Evolutionary conservation across 768 basidiomycete species (phyloP).

Genomic region (Arthromyces matolae): DNA sequence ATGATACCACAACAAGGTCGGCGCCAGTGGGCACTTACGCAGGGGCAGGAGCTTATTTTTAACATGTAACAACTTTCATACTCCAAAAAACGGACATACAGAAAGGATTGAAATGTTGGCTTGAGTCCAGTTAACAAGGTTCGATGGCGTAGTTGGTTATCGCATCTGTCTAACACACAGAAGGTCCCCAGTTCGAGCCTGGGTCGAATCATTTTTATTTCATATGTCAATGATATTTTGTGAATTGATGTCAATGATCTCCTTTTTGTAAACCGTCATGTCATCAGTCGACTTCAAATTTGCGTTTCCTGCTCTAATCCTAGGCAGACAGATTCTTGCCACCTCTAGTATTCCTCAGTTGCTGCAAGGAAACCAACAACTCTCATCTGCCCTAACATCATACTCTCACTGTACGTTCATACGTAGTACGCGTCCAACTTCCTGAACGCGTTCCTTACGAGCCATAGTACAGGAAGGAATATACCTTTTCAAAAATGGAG

Average conservation of each 20-base stretch:
- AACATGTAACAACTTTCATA: too few relatives aligned
- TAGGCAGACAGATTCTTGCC: conserved; percentile 49
- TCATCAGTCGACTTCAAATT: conserved; percentile 13
- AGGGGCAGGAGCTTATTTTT: conserved; percentile 23
- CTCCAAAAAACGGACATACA: neutral
- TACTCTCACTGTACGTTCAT: conserved; percentile 66
- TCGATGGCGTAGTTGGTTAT: conserved; percentile 81
- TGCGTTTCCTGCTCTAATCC: conserved; percentile 40
- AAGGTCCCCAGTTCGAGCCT: conserved; percentile 21
- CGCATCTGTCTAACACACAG: conserved; percentile 72
- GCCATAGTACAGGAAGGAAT: conserved; percentile 83
- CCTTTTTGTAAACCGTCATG: conserved; percentile 6
- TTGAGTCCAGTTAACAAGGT: conserved; percentile 14
- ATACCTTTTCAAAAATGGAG: conserved; percentile 70
- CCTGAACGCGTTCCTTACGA: conserved; percentile 4
- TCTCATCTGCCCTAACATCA: conserved; percentile 80
- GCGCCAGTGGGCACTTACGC: conserved; percentile 14
- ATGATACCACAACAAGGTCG: too few relatives aligned
- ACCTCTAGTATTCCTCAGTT: conserved; percentile 44
- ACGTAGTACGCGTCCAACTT: conserved; percentile 1
- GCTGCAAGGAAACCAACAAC: conserved; percentile 67
- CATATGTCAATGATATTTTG: neutral
- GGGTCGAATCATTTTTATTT: conserved; percentile 16
- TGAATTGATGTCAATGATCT: neutral
- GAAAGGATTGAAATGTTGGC: too few relatives aligned